Evolutionary conservation across 805 yeast species (phyloP).

Genomic region (Candida krabiensis): DNA sequence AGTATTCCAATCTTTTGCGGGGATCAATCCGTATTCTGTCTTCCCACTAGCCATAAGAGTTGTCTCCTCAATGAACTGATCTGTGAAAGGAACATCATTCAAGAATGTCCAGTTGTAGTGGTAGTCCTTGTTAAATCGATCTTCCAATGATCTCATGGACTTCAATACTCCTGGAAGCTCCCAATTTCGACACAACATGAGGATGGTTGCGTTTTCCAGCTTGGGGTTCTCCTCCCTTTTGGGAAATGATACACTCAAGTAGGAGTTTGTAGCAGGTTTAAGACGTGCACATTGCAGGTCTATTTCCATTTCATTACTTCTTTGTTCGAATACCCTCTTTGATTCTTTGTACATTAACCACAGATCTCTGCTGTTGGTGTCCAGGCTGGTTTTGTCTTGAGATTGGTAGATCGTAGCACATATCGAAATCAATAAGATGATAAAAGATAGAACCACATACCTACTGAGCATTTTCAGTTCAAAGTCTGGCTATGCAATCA

Average conservation of each 20-base stretch:
- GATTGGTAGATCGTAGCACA: not conserved
- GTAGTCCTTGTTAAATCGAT: slow-evolving; percentile 64
- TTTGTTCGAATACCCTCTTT: slow-evolving; percentile 1
- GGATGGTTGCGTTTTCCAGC: slow-evolving; percentile 79
- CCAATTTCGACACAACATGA: slow-evolving; percentile 84
- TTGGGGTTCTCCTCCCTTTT: slow-evolving; percentile 14
- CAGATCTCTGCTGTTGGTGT: slow-evolving; percentile 7
- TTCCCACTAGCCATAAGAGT: slow-evolving; percentile 63
- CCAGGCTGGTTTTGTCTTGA: not conserved
- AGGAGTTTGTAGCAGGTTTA: slow-evolving; percentile 42
- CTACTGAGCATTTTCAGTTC: not conserved
- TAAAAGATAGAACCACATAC: not conserved
- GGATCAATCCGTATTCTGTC: slow-evolving; percentile 66
- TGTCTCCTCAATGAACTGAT: slow-evolving; percentile 61
- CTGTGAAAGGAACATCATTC: slow-evolving; percentile 69
- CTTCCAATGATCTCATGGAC: slow-evolving; percentile 78
- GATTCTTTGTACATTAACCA: slow-evolving; percentile 15
- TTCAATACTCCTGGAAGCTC: slow-evolving; percentile 72
- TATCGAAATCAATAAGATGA: not conserved
- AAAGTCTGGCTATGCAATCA: not conserved
- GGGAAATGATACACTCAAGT: slow-evolving; percentile 31
- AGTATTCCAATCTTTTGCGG: slow-evolving; percentile 71
- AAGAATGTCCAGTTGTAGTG: slow-evolving; percentile 78
- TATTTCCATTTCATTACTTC: slow-evolving; percentile 13
- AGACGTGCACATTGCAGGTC: slow-evolving; percentile 22